A percentile compares a stretch with the other conserved stretches of the same genome.
Evolutionary conservation across 2,329 filamentous ascomycete species (phyloP).

Genomic region (Cladophialophora carrionii): DNA sequence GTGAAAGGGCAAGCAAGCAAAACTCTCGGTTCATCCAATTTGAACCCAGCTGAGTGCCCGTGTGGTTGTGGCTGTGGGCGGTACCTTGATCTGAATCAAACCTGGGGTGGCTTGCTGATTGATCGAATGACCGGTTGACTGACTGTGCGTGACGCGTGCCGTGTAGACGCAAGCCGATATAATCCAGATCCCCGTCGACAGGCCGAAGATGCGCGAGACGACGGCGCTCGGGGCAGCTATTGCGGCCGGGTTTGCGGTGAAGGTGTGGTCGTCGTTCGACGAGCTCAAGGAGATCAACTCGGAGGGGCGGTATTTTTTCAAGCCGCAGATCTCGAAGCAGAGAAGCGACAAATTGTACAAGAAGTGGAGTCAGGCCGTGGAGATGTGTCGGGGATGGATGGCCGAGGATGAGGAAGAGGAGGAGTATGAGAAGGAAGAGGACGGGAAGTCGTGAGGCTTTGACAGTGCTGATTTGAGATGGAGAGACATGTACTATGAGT

Average conservation of each 20-base stretch:
- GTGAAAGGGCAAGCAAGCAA: slow-evolving; percentile 24
- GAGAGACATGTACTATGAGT: not conserved
- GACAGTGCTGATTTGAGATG: no score
- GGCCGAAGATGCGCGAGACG: slow-evolving; percentile 83
- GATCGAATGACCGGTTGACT: not conserved
- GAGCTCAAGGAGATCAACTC: slow-evolving; percentile 75
- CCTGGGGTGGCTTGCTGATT: not conserved
- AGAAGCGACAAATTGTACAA: slow-evolving; percentile 67
- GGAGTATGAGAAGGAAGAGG: slow-evolving; percentile 14
- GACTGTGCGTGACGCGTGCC: not conserved
- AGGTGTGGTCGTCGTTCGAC: slow-evolving; percentile 74
- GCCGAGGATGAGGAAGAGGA: slow-evolving; percentile 32
- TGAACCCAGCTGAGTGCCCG: no score
- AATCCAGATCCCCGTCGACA: slow-evolving; percentile 78
- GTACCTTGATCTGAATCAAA: not conserved
- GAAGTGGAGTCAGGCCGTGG: slow-evolving; percentile 74
- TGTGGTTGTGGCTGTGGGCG: not conserved
- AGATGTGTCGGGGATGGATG: slow-evolving; percentile 77
- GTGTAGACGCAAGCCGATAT: slow-evolving; percentile 72
- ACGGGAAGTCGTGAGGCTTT: slow-evolving; percentile 6
- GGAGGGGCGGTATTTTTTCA: slow-evolving; percentile 69
- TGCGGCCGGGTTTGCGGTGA: slow-evolving; percentile 79
- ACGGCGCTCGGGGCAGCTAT: slow-evolving; percentile 87
- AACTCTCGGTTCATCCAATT: no score
- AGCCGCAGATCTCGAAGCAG: slow-evolving; percentile 64